Conservation (phyloP, 305 asterid species). For the Striga hermonthica region DNA sequence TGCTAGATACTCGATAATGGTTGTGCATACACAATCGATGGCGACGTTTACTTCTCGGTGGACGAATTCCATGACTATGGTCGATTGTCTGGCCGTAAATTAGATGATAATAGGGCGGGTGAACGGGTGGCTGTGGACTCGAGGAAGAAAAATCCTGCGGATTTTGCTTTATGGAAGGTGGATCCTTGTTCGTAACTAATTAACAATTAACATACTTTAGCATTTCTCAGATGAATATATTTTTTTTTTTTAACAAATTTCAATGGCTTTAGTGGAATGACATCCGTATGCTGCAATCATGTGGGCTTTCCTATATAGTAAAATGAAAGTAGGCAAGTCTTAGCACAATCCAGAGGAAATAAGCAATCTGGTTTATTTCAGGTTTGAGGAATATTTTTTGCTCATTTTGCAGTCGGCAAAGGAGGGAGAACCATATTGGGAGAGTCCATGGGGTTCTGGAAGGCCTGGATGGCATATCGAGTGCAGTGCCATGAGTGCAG, state of each 20-base stretch:
- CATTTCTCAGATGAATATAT: constrained; percentile 9
- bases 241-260: not conserved
- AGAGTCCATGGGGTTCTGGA: constrained; percentile 99
- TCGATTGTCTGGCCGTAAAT: constrained; percentile 78
- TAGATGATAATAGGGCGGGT: constrained; percentile 96
- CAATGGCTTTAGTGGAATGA: not conserved
- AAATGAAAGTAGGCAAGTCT: constrained; percentile 17
- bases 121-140: constrained; percentile 91
- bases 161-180: constrained; percentile 98
- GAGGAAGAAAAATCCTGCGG: constrained; percentile 92
- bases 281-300: not conserved
- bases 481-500: constrained; percentile 99
- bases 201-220: constrained; percentile 2
- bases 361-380: constrained; percentile 11
- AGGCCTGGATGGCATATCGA: constrained; percentile 99
- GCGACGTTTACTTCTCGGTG: constrained; percentile 92
- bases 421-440: constrained; percentile 96
- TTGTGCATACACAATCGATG: constrained; percentile 61
- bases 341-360: constrained; percentile 6
- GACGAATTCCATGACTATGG: constrained; percentile 88
- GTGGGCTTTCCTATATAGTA: not conserved
- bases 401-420: constrained; percentile 73
- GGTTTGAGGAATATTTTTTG: constrained; percentile 20
- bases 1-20: constrained; percentile 77
- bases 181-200: constrained; percentile 31